Evolutionary conservation across 768 basidiomycete species (phyloP), one percentile per base, ranked within the genome.

Genomic region (Lactifluus rugatus): DNA sequence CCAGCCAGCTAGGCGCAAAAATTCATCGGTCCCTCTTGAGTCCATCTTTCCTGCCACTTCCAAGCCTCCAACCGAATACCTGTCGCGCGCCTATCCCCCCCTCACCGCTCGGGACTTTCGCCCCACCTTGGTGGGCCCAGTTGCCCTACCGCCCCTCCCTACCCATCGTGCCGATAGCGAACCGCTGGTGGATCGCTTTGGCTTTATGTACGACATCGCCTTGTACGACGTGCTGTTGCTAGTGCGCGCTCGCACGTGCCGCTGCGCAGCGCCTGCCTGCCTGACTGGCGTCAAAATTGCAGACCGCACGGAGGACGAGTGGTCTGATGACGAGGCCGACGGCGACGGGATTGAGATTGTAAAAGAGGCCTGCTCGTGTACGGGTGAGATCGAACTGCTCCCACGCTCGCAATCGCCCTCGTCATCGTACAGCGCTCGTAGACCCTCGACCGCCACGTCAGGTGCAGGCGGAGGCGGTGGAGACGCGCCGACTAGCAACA

Each of bases 241-340:
- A 26, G 69, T 87, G 9, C 77, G 87, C 28, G 88, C 87, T 17
- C 81, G 77, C 65, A 83, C 84, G 56, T 89, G 86, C 58, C 75
- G 80, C 48, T 86, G 79, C 64, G 81, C 85, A 0, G 90, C 90
- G 0, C 89, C 91, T 3, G 89, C 89, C 7, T 90, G 88, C 66
- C 73, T 90, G 48, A 93, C 90, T 0, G 92, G 91, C 0, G 85
- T 92, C 58, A 90, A 85, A 74, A 88, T 93, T 57, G 87, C 89
- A 2, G 91, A 93, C 66, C 76, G 88, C 28, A 82, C 81, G 66
- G 89, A 90, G 66, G 82, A 83, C 61, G 85, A 89, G 62, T 82
- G 78, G 28, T 90, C 88, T 83, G 83, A 85, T 9, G 85, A 82
- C 39, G 82, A 83, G 39, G 81, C 83, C 1, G 79, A 78, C 5